These are phyloP conservation scores for Globisporangium ultimum DNA, from an alignment of 352 stramenopile species.

Conservation along the genomic window DNA sequence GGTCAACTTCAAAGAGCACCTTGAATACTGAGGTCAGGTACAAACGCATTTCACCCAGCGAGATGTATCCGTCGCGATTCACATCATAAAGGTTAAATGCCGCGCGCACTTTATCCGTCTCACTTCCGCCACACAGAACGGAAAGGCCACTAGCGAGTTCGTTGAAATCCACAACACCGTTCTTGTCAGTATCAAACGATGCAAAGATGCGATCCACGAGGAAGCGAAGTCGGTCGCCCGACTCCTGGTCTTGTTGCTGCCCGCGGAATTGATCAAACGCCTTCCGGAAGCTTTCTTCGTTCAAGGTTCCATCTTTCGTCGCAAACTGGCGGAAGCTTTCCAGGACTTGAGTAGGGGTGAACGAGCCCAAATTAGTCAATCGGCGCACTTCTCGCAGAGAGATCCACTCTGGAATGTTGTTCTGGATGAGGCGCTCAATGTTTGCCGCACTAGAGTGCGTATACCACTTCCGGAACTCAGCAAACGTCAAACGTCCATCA, in stretches of 20 bases:
- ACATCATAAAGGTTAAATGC: conserved; percentile 87
- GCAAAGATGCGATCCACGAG: conserved; percentile 78
- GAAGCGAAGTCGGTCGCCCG: conserved; percentile 45
- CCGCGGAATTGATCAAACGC: conserved; percentile 57
- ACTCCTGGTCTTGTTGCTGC: conserved; percentile 17
- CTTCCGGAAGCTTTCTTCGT: conserved; percentile 58
- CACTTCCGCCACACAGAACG: conserved; percentile 65
- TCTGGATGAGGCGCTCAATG: conserved; percentile 77
- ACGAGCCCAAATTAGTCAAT: conserved; percentile 72
- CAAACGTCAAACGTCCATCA: conserved; percentile 68
- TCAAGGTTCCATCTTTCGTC: conserved; percentile 60
- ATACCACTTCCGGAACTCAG: conserved; percentile 84
- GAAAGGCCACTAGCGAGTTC: conserved; percentile 80
- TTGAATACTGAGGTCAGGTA: conserved; percentile 87
- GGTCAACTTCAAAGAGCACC: conserved; percentile 83
- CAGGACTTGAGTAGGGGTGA: conserved; percentile 67
- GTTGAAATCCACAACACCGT: conserved; percentile 77
- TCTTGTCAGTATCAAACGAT: conserved; percentile 79
- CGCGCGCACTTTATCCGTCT: conserved; percentile 72
- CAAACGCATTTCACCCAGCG: conserved; percentile 76
- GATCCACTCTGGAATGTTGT: conserved; percentile 74
- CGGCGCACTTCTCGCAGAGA: conserved; percentile 72
- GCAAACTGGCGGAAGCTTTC: conserved; percentile 73
- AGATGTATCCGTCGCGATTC: conserved; percentile 86
- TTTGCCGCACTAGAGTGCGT: conserved; percentile 64